phyloP scores from a whole-genome alignment of 352 stramenopile genomes.

The Pythium chondricola region DNA sequence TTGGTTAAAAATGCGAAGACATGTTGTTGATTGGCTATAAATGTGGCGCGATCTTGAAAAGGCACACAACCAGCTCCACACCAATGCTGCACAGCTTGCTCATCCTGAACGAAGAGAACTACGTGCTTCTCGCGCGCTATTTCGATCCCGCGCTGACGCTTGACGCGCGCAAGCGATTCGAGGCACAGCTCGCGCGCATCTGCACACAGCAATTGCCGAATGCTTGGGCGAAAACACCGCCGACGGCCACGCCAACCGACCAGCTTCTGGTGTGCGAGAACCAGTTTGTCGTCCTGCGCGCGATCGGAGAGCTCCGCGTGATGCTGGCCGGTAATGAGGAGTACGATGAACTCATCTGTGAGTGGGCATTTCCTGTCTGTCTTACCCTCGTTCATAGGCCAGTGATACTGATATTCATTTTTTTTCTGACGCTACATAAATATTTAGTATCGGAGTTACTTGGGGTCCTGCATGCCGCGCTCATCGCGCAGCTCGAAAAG shows the following conservation, averaged over 20 bases:
- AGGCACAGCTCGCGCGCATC: conserved; percentile 42
- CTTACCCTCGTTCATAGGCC: not conserved
- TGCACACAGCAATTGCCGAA: conserved; percentile 29
- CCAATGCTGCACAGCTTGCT: conserved; percentile 64
- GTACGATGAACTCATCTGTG: conserved; percentile 72
- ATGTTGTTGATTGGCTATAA: too few species aligned
- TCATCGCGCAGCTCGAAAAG: conserved; percentile 59
- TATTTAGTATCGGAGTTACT: conserved; percentile 66
- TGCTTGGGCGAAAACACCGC: conserved; percentile 22
- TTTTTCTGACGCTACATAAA: not conserved
- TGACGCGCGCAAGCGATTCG: conserved; percentile 36
- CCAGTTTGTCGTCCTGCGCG: conserved; percentile 53
- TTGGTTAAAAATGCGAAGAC: too few species aligned
- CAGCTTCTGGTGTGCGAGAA: conserved; percentile 48
- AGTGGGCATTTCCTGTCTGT: conserved; percentile 8
- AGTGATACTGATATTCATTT: not conserved
- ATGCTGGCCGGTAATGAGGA: conserved; percentile 53
- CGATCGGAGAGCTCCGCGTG: conserved; percentile 51
- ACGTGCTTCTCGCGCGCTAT: conserved; percentile 61
- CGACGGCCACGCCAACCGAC: conserved; percentile 18
- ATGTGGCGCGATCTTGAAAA: too few species aligned
- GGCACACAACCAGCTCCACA: too few species aligned
- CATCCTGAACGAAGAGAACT: conserved; percentile 57
- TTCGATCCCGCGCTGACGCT: conserved; percentile 43
- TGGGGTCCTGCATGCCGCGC: conserved; percentile 34